These are phyloP conservation scores for Microdochium bolleyi DNA, from an alignment of 2,329 filamentous ascomycete species.

Conservation along the genomic window DNA sequence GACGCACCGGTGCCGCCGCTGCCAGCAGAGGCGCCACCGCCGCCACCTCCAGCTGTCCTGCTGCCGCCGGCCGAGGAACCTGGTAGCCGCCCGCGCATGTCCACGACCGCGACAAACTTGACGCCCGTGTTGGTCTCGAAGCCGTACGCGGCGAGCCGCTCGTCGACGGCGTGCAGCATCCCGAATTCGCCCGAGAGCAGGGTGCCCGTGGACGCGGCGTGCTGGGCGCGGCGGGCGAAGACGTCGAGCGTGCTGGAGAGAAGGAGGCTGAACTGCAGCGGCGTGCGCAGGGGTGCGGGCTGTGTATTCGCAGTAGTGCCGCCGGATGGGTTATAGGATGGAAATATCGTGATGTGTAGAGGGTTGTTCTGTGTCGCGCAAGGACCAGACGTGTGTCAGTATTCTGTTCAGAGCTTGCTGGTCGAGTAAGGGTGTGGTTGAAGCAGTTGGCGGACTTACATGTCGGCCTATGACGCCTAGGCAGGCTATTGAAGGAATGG, in stretches of 20 bases:
- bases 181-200: slow-evolving; percentile 74
- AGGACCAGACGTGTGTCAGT: no score
- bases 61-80: slow-evolving; percentile 9
- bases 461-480: slow-evolving; percentile 91
- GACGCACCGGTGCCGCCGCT: slow-evolving; percentile 8
- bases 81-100: slow-evolving; percentile 69
- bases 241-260: slow-evolving; percentile 89
- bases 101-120: slow-evolving; percentile 82
- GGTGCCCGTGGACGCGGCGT: slow-evolving; percentile 44
- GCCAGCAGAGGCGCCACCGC: slow-evolving; percentile 2
- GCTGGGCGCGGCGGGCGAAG: slow-evolving; percentile 76
- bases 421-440: no score
- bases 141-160: slow-evolving; percentile 87
- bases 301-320: slow-evolving; percentile 29
- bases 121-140: slow-evolving; percentile 95
- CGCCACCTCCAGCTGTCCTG: slow-evolving; percentile 7
- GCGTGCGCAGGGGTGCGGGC: slow-evolving; percentile 48
- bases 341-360: slow-evolving; percentile 86
- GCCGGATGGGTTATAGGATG: slow-evolving; percentile 55
- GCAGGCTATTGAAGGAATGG: slow-evolving; percentile 78
- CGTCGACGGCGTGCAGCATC: slow-evolving; percentile 86
- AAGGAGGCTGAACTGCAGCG: slow-evolving; percentile 87
- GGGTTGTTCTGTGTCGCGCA: slow-evolving; percentile 70
- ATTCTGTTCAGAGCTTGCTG: no score
- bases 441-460: no score